Evolutionary conservation across 108 stramenopile species (phyloP).

Genomic region (Chaetoceros tenuissimus): DNA sequence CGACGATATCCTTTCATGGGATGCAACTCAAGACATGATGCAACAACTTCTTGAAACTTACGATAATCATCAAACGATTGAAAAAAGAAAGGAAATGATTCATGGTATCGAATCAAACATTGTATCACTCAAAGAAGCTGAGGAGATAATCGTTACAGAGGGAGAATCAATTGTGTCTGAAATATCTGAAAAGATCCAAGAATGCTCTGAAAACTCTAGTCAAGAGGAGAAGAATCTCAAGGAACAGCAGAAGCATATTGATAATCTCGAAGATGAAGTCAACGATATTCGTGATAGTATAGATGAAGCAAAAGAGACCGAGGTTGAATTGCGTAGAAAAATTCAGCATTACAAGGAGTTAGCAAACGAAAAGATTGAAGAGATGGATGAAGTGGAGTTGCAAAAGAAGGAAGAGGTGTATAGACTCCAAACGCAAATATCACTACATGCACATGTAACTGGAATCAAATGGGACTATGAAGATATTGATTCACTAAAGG

Average conservation of each 20-base stretch:
- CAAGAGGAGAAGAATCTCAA: conserved; percentile 13
- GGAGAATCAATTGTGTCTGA: conserved; percentile 2
- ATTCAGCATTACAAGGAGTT: conserved; percentile 15
- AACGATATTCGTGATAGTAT: neutral
- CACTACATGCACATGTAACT: conserved; percentile 29
- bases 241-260: conserved; percentile 13
- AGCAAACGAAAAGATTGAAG: conserved; percentile 25
- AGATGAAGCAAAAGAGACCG: neutral
- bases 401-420: conserved; percentile 33
- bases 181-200: conserved; percentile 7
- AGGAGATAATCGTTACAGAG: conserved; percentile 4
- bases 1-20: neutral
- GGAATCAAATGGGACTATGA: conserved; percentile 48
- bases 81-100: neutral
- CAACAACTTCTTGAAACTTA: neutral
- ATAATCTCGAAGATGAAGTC: neutral
- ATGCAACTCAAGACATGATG: neutral
- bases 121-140: neutral
- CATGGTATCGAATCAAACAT: neutral
- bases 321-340: neutral
- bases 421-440: conserved; percentile 26
- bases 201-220: conserved; percentile 13
- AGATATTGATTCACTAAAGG: neutral
- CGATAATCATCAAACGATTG: neutral
- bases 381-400: conserved; percentile 27